Evolutionary conservation across 805 yeast species (phyloP).

Genomic region (Kodamaea fukazawae): DNA sequence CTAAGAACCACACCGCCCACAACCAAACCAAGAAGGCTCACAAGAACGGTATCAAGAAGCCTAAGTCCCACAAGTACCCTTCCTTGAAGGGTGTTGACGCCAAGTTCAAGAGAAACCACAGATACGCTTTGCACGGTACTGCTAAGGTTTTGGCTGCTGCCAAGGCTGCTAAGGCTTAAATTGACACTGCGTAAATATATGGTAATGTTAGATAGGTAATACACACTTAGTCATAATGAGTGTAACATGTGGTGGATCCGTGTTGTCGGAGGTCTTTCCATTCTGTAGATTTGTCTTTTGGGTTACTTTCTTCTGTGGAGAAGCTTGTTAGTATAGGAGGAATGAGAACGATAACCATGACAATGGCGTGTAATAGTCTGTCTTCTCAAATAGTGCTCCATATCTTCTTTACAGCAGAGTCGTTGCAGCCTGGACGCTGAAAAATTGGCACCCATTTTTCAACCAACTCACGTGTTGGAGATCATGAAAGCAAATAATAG

Average conservation of each 20-base stretch:
- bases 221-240: neutral
- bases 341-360: too few relatives aligned
- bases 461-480: too few relatives aligned
- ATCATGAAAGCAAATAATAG: too few relatives aligned
- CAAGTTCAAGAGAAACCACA: constrained; percentile 99
- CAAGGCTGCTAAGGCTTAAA: constrained; percentile 52
- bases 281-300: too few relatives aligned
- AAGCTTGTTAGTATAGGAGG: too few relatives aligned
- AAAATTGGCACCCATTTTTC: too few relatives aligned
- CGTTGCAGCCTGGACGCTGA: too few relatives aligned
- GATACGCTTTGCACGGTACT: constrained; percentile 97
- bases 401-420: too few relatives aligned
- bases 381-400: too few relatives aligned
- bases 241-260: neutral
- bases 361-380: too few relatives aligned
- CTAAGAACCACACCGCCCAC: constrained; percentile 99
- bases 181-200: constrained; percentile 4
- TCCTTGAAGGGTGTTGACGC: constrained; percentile 98
- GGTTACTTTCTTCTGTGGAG: too few relatives aligned
- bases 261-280: too few relatives aligned
- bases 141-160: constrained; percentile 89
- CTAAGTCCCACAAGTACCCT: constrained; percentile 96
- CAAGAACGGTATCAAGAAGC: constrained; percentile 99
- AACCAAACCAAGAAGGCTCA: constrained; percentile 99
- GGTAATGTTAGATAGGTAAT: neutral